phyloP scores from a whole-genome alignment of 2,329 filamentous ascomycete species.

The Talaromyces sp. region DNA sequence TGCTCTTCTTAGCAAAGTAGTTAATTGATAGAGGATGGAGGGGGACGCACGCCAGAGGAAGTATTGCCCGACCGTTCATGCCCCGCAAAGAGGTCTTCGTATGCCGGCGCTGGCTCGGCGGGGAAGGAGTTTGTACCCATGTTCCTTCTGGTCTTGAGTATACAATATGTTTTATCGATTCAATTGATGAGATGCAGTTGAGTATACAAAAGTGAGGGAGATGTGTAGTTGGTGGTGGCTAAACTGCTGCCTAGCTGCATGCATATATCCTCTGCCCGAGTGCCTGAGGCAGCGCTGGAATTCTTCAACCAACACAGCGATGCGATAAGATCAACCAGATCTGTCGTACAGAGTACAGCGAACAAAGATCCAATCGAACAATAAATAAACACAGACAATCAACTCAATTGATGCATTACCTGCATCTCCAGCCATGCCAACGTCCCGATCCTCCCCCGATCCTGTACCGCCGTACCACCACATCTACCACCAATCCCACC shows the following conservation, averaged over 20 bases:
- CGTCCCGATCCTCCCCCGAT: background rate
- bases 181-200: background rate
- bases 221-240: background rate
- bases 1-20: background rate
- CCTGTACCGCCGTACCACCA: background rate
- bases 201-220: background rate
- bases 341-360: background rate
- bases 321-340: background rate
- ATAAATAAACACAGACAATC: background rate
- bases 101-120: slow-evolving; percentile 6
- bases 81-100: slow-evolving; percentile 11
- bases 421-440: background rate
- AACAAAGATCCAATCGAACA: background rate
- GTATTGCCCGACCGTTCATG: background rate
- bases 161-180: background rate
- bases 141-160: background rate
- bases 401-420: background rate
- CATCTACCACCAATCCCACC: too few species aligned
- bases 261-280: too few species aligned
- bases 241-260: background rate
- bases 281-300: background rate
- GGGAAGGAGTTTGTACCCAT: slow-evolving; percentile 5
- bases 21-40: background rate
- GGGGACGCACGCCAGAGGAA: slow-evolving; percentile 3
- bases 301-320: background rate